These are phyloP conservation scores for Phytopythium delawarense DNA, from an alignment of 352 stramenopile genomes.

Conservation along the genomic window DNA sequence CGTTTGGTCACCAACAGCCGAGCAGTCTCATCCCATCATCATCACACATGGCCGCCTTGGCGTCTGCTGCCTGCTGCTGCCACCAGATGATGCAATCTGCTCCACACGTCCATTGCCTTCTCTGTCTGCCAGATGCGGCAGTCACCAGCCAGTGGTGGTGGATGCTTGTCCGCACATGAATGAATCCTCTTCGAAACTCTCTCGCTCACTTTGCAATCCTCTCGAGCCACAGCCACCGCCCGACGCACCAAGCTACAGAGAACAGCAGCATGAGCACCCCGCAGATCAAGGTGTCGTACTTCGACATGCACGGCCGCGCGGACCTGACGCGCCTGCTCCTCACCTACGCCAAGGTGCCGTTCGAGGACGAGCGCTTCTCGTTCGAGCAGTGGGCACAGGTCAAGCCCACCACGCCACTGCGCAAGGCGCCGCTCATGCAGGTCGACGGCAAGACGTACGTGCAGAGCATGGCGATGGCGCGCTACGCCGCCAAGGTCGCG, in stretches of 20 bases:
- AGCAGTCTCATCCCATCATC: not conserved
- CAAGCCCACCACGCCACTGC: constrained; percentile 40
- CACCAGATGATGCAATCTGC: not conserved
- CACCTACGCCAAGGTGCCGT: constrained; percentile 34
- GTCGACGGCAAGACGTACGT: constrained; percentile 38
- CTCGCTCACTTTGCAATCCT: not conserved
- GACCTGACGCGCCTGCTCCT: constrained; percentile 51
- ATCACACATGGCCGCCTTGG: not conserved
- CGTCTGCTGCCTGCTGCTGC: not conserved
- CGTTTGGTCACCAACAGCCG: not conserved
- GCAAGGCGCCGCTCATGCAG: constrained; percentile 44
- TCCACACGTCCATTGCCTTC: not conserved
- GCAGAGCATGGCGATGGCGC: constrained; percentile 53
- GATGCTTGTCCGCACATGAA: not conserved
- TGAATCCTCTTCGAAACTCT: not conserved
- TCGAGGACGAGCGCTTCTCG: constrained; percentile 43
- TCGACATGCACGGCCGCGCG: constrained; percentile 33
- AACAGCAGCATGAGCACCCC: constrained; percentile 1
- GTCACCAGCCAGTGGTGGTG: not conserved
- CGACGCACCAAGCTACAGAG: no score
- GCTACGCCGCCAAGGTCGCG: constrained; percentile 45
- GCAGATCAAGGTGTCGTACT: constrained; percentile 47
- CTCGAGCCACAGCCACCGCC: not conserved
- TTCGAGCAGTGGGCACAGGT: constrained; percentile 20
- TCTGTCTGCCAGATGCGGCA: not conserved